These are phyloP conservation scores for Xerocomellus amylosporus DNA, from an alignment of 768 basidiomycete genomes.

Conservation along the genomic window DNA sequence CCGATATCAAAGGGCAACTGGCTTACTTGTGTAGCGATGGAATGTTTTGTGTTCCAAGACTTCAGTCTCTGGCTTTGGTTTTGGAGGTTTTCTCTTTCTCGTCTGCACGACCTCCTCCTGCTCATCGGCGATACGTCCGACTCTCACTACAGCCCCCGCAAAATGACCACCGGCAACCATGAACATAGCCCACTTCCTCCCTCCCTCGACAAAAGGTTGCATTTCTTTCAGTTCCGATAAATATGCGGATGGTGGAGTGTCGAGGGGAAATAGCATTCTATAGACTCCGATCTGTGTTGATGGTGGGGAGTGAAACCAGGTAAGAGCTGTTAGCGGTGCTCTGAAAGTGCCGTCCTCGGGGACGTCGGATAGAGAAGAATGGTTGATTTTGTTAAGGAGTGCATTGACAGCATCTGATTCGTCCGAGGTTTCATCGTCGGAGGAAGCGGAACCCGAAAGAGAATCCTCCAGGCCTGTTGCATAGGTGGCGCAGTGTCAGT, in stretches of 20 bases:
- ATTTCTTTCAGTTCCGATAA: slow-evolving; percentile 62
- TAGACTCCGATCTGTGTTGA: slow-evolving; percentile 91
- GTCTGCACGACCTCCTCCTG: slow-evolving; percentile 36
- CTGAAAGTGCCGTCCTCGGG: slow-evolving; percentile 40
- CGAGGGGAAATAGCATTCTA: slow-evolving; percentile 63
- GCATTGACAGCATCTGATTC: slow-evolving; percentile 66
- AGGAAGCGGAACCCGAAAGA: slow-evolving; percentile 87
- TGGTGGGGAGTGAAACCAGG: slow-evolving; percentile 89
- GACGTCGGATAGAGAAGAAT: slow-evolving; percentile 44
- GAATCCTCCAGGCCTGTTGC: slow-evolving; percentile 74
- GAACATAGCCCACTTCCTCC: slow-evolving; percentile 87
- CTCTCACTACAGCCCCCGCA: slow-evolving; percentile 84
- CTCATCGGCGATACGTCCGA: slow-evolving; percentile 53
- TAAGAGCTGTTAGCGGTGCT: slow-evolving; percentile 61
- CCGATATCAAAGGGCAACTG: neutral
- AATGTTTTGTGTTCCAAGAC: slow-evolving; percentile 92
- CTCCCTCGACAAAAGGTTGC: slow-evolving; percentile 53
- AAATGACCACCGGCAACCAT: slow-evolving; percentile 99
- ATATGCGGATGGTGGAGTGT: slow-evolving; percentile 42
- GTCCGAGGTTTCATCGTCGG: slow-evolving; percentile 50
- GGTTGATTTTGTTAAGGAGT: slow-evolving; percentile 62
- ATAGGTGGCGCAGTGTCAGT: neutral
- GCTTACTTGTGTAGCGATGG: slow-evolving; percentile 95
- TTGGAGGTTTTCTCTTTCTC: slow-evolving; percentile 56
- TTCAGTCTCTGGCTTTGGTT: slow-evolving; percentile 74